Evolutionary conservation across 768 basidiomycete genomes (phyloP), one percentile per base, ranked within the genome.

Genomic region (Royoungia palumana): DNA sequence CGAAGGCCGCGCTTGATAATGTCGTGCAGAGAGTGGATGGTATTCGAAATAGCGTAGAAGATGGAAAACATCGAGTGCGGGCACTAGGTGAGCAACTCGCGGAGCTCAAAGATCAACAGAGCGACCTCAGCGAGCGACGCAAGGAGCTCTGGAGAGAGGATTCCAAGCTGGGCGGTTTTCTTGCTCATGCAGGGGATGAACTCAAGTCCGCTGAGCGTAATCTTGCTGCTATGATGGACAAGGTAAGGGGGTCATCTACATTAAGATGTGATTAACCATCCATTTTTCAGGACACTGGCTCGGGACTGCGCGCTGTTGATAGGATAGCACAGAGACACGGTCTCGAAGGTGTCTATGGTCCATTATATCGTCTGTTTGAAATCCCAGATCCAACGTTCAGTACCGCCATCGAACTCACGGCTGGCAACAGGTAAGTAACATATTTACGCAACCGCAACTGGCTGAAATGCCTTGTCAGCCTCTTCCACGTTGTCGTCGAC

Each of bases 401-500:
- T 64, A 92, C 81, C 4, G 91, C 96, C 1, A 81, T 97, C 5
- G 96, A 99, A 65, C 78, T 94, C 30, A 98, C 95, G 0, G 96
- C 94, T 0, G 94, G 95, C 0, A 97, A 91, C 64, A 94, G 91
- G 94, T 94, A 47, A 24, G 56, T 0, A 20, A 9, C n/a, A 46
- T 13, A 6, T 16, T 34, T 22, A 10, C 35, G 21, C 27, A 35
- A 14, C 7, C 44, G 44, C 24, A 21, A 19, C 22, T 28, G 34
- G 28, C 39, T 56, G n/a, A 53, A 16, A 49, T 62, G 4, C 17
- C 4, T 7, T 34, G 35, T 1, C 4, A 66, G 95, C 61, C 72
- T 99, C 22, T 99, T 97, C 74, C 95, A 99, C 59, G 87, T 98
- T 35, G 95, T 98, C 1, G 95, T 98, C 51, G 95, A 99, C 64